Evolutionary conservation across 2,329 filamentous ascomycete genomes (phyloP).

Genomic region (Alternaria sp.): DNA sequence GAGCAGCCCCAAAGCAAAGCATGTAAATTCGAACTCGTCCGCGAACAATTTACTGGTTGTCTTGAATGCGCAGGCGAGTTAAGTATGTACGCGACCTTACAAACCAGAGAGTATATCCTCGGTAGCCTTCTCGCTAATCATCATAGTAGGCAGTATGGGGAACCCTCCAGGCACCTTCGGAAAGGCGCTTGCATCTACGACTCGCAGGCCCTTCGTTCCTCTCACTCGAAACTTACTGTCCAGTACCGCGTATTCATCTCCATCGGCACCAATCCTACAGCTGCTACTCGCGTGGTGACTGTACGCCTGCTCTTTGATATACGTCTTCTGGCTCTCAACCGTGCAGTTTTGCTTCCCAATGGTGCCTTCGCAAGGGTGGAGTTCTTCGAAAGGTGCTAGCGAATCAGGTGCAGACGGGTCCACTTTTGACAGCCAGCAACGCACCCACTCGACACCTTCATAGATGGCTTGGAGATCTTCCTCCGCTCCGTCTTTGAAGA

Average conservation of each 20-base stretch:
- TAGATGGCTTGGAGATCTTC: conserved; percentile 60
- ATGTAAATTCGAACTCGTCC: background rate
- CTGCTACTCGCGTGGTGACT: background rate
- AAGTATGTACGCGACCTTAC: background rate
- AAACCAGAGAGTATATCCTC: background rate
- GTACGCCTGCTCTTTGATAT: background rate
- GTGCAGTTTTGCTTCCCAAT: conserved; percentile 58
- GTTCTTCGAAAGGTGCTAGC: conserved; percentile 52
- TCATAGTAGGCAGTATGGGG: background rate
- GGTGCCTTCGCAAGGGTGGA: conserved; percentile 59
- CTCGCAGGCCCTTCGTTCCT: background rate
- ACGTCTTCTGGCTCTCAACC: background rate
- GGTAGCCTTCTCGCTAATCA: background rate
- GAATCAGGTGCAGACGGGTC: background rate
- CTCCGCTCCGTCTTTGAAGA: conserved; percentile 47
- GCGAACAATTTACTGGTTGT: background rate
- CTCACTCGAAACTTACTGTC: background rate
- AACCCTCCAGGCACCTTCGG: background rate
- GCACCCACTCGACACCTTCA: conserved; percentile 56
- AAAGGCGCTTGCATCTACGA: background rate
- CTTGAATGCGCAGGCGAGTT: background rate
- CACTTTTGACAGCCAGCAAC: background rate
- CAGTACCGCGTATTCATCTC: background rate
- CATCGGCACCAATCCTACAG: background rate
- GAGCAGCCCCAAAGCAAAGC: background rate